A percentile compares a stretch with the other conserved stretches of the same genome.
Conservation (phyloP, 768 basidiomycete genomes). For the Leccinum disarticulatum region DNA sequence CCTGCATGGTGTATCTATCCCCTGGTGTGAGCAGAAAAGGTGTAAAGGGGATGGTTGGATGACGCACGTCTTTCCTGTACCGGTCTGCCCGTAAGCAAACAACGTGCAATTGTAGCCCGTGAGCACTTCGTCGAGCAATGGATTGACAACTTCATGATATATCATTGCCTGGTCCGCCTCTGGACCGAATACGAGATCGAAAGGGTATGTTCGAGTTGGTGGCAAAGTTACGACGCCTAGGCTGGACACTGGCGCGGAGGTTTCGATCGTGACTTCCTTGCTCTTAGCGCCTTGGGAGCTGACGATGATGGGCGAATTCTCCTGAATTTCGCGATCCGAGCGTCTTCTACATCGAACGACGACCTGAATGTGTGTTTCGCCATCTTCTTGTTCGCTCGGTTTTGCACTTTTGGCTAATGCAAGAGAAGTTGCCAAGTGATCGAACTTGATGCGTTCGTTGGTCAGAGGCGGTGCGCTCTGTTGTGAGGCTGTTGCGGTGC, state of each 20-base stretch:
- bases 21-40: slow-evolving; percentile 12
- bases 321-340: slow-evolving; percentile 80
- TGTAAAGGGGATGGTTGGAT: background rate
- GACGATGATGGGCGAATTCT: slow-evolving; percentile 87
- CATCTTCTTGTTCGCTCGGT: slow-evolving; percentile 35
- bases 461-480: slow-evolving; percentile 26
- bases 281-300: slow-evolving; percentile 73
- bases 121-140: slow-evolving; percentile 92
- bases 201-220: slow-evolving; percentile 84
- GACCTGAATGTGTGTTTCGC: slow-evolving; percentile 89
- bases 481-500: slow-evolving; percentile 44
- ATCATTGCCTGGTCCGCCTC: slow-evolving; percentile 95
- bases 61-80: slow-evolving; percentile 95
- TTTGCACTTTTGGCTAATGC: slow-evolving; percentile 29
- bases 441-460: slow-evolving; percentile 18
- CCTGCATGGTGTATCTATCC: slow-evolving; percentile 92
- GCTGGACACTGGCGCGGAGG: slow-evolving; percentile 63
- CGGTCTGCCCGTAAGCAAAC: slow-evolving; percentile 98
- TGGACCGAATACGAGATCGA: slow-evolving; percentile 94
- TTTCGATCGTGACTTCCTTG: slow-evolving; percentile 79
- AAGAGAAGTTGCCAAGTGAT: slow-evolving; percentile 27
- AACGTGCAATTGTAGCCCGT: slow-evolving; percentile 96
- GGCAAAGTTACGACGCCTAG: slow-evolving; percentile 74
- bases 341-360: slow-evolving; percentile 87
- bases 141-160: slow-evolving; percentile 90